phyloP scores from a whole-genome alignment of 345 rosid genomes.

The Rubroshorea leprosula region DNA sequence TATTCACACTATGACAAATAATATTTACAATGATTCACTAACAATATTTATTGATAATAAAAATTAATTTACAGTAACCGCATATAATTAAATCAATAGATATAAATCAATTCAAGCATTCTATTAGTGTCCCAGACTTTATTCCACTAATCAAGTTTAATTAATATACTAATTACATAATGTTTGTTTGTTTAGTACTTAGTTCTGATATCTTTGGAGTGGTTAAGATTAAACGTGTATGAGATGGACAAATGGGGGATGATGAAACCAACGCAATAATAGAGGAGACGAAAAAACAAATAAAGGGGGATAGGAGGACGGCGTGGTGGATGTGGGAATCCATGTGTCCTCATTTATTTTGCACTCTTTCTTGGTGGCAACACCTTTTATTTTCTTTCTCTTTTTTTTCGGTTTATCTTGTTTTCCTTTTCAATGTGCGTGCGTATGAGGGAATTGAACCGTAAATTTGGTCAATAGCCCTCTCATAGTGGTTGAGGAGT shows the following conservation, averaged over 20 bases:
- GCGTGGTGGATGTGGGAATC: slow-evolving; percentile 19
- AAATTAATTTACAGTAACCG: too few species aligned
- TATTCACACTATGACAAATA: too few species aligned
- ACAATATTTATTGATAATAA: too few species aligned
- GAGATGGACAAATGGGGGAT: background rate
- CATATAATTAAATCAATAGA: too few species aligned
- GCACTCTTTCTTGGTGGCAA: slow-evolving; percentile 17
- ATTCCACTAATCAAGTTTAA: too few species aligned
- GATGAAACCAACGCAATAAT: slow-evolving; percentile 20
- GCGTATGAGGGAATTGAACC: slow-evolving; percentile 13
- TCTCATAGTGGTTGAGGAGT: slow-evolving; percentile 16
- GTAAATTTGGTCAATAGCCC: slow-evolving; percentile 19
- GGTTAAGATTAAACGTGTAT: background rate
- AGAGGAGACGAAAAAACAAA: background rate
- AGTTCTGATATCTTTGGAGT: background rate
- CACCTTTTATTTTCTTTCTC: background rate
- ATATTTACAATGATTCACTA: too few species aligned
- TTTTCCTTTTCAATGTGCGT: slow-evolving; percentile 11
- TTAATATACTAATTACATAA: too few species aligned
- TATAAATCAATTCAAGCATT: too few species aligned
- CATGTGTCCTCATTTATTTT: slow-evolving; percentile 25
- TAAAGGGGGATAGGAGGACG: background rate
- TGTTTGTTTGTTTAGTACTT: background rate
- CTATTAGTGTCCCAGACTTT: too few species aligned
- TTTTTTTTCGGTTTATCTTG: background rate